Evolutionary conservation across 1,284 basidiomycete genomes (phyloP), one percentile per base, ranked within the genome.

Genomic region (Trichosporon sp.): DNA sequence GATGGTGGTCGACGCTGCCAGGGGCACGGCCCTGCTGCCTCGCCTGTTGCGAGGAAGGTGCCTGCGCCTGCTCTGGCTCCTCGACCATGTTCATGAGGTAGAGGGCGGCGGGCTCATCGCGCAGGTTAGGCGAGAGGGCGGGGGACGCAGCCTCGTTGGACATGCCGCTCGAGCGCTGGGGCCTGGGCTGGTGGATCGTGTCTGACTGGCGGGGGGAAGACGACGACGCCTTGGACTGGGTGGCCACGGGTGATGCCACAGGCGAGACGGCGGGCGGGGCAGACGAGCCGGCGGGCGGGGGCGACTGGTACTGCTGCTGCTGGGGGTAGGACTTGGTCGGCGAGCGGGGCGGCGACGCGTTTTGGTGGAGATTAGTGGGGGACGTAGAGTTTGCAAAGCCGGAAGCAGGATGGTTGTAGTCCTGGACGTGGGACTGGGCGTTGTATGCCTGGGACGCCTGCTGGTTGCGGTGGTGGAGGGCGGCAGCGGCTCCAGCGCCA

Each of bases 21-120:
- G 35, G 34, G 65, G 15, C 25, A 44, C 34, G 53, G 31, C 53
- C 44, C 38, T 15, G 27, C 29, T 60, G 56, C 9, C 56, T 42
- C 38, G 18, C 13, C 12, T 31, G 25, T 8, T 53, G 56, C 56
- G 56, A 60, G 56, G 56, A 60, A 60, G 56, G 15, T 31, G 29
- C 56, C 15, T 60, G 56, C 18, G 29, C 56, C 27, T 60, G 56
- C 18, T 60, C 66, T 1, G 74, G 75, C 62, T 80, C 80, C 65
- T 79, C 80, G 3, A 80, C 80, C 77, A 81, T 81, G 70, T 80
- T 81, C 78, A 80, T 80, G 31, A 81, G 74, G 67, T 81, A 81
- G 69, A 77, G 69, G 15, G 80, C 80, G 0, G 80, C 78, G 5
- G 80, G 80, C 72, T 81, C 79, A 23, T 81, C 75, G 8, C 75